Conservation (phyloP, 768 basidiomycete species). For the Suillus decipiens region DNA sequence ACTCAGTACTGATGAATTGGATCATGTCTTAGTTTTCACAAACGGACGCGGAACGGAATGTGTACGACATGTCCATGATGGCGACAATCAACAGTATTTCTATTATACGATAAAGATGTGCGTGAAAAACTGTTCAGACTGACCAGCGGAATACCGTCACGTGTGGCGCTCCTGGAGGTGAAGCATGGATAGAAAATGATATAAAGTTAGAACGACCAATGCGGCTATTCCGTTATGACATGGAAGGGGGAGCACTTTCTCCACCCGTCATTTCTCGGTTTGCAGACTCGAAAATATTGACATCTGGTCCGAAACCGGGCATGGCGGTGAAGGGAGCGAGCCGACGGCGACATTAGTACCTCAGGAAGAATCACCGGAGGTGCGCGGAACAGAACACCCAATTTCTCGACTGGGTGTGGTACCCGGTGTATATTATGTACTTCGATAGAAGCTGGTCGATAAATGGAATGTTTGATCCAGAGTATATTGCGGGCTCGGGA, state of each 20-base stretch:
- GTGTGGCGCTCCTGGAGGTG: slow-evolving; percentile 44
- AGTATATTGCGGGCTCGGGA: slow-evolving; percentile 35
- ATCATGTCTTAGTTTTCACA: slow-evolving; percentile 46
- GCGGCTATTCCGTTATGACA: slow-evolving; percentile 39
- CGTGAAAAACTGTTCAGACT: slow-evolving; percentile 14
- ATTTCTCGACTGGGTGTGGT: slow-evolving; percentile 31
- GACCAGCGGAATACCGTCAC: slow-evolving; percentile 42
- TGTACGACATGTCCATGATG: slow-evolving; percentile 44
- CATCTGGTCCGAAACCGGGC: slow-evolving; percentile 40
- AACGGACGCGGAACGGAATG: slow-evolving; percentile 38
- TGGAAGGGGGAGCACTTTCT: slow-evolving; percentile 38
- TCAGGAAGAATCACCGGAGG: slow-evolving; percentile 41
- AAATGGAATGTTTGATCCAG: slow-evolving; percentile 27
- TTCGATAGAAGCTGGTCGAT: slow-evolving; percentile 30
- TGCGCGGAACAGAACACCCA: slow-evolving; percentile 21
- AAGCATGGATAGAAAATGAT: slow-evolving; percentile 41
- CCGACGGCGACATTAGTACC: too few species aligned
- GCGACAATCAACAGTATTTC: slow-evolving; percentile 43
- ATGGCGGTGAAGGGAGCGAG: slow-evolving; percentile 19
- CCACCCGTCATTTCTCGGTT: slow-evolving; percentile 39
- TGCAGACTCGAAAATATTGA: slow-evolving; percentile 28
- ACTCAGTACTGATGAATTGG: slow-evolving; percentile 36
- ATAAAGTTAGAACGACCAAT: slow-evolving; percentile 24
- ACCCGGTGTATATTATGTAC: slow-evolving; percentile 29
- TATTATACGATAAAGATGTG: slow-evolving; percentile 22